Evolutionary conservation across 306 rosid species (phyloP), one percentile per base, ranked within the genome.

Genomic region (Sindora glabra): DNA sequence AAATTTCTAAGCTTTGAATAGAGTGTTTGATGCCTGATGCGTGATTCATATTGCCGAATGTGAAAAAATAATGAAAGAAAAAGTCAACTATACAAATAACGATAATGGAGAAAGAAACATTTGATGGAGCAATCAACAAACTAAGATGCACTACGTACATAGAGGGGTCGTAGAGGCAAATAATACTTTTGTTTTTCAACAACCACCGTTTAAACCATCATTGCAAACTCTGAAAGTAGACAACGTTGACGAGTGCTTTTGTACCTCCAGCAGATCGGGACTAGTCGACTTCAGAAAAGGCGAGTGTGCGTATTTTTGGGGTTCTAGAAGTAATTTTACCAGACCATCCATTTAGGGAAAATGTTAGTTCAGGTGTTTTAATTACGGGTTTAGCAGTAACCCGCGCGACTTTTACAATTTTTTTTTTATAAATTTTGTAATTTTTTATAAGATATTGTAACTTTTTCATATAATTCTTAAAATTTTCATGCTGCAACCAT

Each of bases 181-280:
- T 55, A 50, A 53, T 18, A 26, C 19, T 33, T 51, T 1, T 23
- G 41, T 15, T 62, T 29, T 69, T 76, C 72, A 79, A 63, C 79
- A 75, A 24, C 63, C 3, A 54, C 74, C 71, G 42, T 21, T 15
- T 11, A 18, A 56, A 36, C 9, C 55, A 79, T 83, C 19, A 77
- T 77, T 74, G 55, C 74, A 27, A 51, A n/a, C 16, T 9, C 51
- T 39, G 69, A 65, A 61, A 78, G 36, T 7, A 68, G 46, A 51
- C 52, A 57, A 22, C 63, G 13, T 48, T 45, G 55, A 64, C 37
- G 38, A 61, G 74, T 61, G 81, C 55, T 62, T 19, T 63, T 52
- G 5, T 62, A 69, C 33, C 62, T 75, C 77, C 79, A 59, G 53
- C 47, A 48, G 50, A 69, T 23, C 70, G 26, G 79, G 79, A 52